These are phyloP conservation scores for Dictyostelium discoideum DNA, from an alignment of 78 protist genomes.

Conservation along the genomic window DNA sequence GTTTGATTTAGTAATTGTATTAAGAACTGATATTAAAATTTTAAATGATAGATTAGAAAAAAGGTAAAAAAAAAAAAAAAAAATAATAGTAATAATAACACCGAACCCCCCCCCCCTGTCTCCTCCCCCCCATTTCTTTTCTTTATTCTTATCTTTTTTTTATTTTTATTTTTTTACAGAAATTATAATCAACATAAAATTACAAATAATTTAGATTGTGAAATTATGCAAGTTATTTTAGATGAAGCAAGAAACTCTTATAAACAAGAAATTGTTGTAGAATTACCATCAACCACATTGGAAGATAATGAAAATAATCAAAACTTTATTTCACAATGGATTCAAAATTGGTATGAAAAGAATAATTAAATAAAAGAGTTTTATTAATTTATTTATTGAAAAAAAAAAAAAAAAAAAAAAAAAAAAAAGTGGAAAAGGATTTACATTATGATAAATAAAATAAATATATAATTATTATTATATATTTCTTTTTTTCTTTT, in stretches of 20 bases:
- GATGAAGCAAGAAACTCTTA: conserved; percentile 93
- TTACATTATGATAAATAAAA: too few species aligned
- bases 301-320: conserved; percentile 74
- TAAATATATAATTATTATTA: not conserved
- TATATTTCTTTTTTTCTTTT: not conserved
- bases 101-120: too few species aligned
- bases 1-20: conserved; percentile 93
- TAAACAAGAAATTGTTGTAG: conserved; percentile 47
- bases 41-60: conserved; percentile 85
- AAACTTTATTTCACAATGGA: conserved; percentile 43
- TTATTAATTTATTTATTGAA: not conserved
- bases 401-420: not conserved
- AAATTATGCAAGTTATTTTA: conserved; percentile 90
- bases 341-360: conserved; percentile 13
- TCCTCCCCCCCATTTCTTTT: too few species aligned
- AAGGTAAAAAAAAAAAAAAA: conserved; percentile 1
- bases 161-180: too few species aligned
- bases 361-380: not conserved
- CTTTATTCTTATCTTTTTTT: too few species aligned
- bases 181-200: conserved; percentile 86
- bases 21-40: conserved; percentile 80
- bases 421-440: not conserved
- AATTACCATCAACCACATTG: conserved; percentile 22
- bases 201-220: conserved; percentile 91
- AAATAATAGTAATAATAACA: too few species aligned